Base-by-base conservation (phyloP, 257 asterid species). In the Sherardia arvensis region DNA sequence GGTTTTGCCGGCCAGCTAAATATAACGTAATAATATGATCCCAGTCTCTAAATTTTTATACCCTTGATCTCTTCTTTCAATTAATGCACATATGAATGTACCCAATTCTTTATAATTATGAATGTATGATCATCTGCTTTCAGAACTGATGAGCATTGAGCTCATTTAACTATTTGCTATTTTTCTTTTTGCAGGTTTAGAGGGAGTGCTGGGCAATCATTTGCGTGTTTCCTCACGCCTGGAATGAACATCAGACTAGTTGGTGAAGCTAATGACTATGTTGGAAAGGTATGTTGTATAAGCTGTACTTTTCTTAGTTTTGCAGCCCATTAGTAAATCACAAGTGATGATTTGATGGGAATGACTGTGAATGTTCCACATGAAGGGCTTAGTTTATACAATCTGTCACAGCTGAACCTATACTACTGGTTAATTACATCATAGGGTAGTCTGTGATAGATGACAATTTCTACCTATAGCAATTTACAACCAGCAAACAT, bases 151-250 rank as follows among this genome's bases (percentile, higher is more conserved):
- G 71, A 60, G 32, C 45, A 36, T 10, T 12, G 47, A 38, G 47
- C 47, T 38, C 45, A 10, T 38, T 2, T 38, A 69, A 49, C 57
- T 3, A 58, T 34, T 55, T 56, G 59, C 18, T 5, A 0, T 4
- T 15, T 75, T 40, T 49, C 58, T 61, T 71, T 8, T 40, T 77
- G 66, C 83, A 93, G 99, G 76, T 93, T 93, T 78, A 76, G 61
- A 7, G 99, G 99, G 74, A 93, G 99, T 72, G 99, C 96, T 38
- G 99, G 99, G 72, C 99, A 93, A 70, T 93, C 99, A 30, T 93
- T 93, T 69, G 92, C 78, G 65, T 93, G 99, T 74, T 93, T 93
- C 69, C 73, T 93, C 77, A 90, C 97, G 40, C 96, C 99, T 62
- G 99, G 99, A 79, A 93, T 93, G 99, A 93, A 84, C 81, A 83